Percentiles rank a stretch among this genome's conserved stretches.
phyloP scores from a whole-genome alignment of 192 early-diverging fungal species.

The Coemansia sp. region DNA sequence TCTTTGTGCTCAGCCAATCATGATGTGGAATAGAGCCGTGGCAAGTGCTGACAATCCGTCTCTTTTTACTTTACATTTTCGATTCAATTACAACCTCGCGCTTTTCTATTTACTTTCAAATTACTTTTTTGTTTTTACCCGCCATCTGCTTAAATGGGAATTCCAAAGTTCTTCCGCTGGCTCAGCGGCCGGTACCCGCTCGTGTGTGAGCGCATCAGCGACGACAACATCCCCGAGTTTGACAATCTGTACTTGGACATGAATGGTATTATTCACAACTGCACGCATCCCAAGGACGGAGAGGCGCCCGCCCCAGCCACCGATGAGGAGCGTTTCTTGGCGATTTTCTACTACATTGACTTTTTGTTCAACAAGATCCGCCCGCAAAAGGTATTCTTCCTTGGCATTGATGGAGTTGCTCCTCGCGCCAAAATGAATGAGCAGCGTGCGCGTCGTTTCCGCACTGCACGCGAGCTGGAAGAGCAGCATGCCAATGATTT shows the following conservation, averaged over 20 bases:
- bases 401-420: slow-evolving; percentile 95
- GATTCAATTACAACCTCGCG: not conserved
- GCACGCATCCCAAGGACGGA: slow-evolving; percentile 90
- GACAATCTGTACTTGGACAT: slow-evolving; percentile 98
- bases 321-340: slow-evolving; percentile 91
- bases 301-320: slow-evolving; percentile 85
- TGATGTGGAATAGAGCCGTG: not conserved
- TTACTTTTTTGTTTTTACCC: not conserved
- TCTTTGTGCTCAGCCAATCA: too few species aligned
- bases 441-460: slow-evolving; percentile 94
- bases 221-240: slow-evolving; percentile 93
- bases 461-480: slow-evolving; percentile 84
- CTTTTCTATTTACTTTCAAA: not conserved
- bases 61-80: not conserved
- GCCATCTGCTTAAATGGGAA: slow-evolving; percentile 61
- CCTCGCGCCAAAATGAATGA: slow-evolving; percentile 99
- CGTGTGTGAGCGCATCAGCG: slow-evolving; percentile 84
- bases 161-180: slow-evolving; percentile 97
- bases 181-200: slow-evolving; percentile 96
- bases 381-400: slow-evolving; percentile 91
- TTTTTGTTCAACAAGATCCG: slow-evolving; percentile 89
- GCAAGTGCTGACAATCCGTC: not conserved
- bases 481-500: slow-evolving; percentile 50
- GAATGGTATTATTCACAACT: slow-evolving; percentile 99
- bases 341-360: slow-evolving; percentile 97